Conservation (phyloP, 192 early-diverging fungal species). For the Entomortierella chlamydospora region DNA sequence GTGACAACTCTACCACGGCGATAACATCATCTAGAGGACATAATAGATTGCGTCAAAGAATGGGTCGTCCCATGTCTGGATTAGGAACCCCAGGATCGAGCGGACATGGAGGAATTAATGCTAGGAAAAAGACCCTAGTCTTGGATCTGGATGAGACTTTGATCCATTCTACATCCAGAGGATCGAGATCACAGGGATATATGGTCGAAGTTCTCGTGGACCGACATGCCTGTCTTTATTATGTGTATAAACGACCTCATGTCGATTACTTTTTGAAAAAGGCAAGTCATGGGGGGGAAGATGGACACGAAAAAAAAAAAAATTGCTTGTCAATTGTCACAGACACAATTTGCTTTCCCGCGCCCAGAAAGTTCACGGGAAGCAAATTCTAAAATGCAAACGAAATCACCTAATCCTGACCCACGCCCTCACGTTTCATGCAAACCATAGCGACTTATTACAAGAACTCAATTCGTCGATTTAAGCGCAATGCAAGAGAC, state of each 20-base stretch:
- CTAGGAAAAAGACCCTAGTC: slow-evolving; percentile 71
- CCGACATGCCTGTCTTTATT: slow-evolving; percentile 84
- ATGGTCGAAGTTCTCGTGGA: slow-evolving; percentile 89
- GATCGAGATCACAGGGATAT: slow-evolving; percentile 73
- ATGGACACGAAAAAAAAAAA: no score
- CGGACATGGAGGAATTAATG: slow-evolving; percentile 12
- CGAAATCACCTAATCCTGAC: background rate
- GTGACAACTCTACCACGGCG: slow-evolving; percentile 30
- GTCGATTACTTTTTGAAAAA: slow-evolving; percentile 88
- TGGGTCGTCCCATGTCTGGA: slow-evolving; percentile 37
- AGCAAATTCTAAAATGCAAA: no score
- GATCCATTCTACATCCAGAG: slow-evolving; percentile 79
- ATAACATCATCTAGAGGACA: background rate
- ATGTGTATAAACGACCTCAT: slow-evolving; percentile 92
- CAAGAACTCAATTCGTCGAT: slow-evolving; percentile 76
- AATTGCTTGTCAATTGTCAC: no score
- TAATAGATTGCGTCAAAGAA: slow-evolving; percentile 31
- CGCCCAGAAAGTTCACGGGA: no score
- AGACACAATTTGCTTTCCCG: no score
- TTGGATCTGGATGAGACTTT: slow-evolving; percentile 87
- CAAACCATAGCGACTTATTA: slow-evolving; percentile 71
- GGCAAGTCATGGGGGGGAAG: no score
- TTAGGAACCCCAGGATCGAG: slow-evolving; percentile 1
- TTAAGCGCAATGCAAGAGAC: slow-evolving; percentile 74
- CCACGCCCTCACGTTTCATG: background rate